Evolutionary conservation across 2,329 filamentous ascomycete genomes (phyloP), one percentile per base, ranked within the genome.

Genomic region (Setomelanomma holmii): DNA sequence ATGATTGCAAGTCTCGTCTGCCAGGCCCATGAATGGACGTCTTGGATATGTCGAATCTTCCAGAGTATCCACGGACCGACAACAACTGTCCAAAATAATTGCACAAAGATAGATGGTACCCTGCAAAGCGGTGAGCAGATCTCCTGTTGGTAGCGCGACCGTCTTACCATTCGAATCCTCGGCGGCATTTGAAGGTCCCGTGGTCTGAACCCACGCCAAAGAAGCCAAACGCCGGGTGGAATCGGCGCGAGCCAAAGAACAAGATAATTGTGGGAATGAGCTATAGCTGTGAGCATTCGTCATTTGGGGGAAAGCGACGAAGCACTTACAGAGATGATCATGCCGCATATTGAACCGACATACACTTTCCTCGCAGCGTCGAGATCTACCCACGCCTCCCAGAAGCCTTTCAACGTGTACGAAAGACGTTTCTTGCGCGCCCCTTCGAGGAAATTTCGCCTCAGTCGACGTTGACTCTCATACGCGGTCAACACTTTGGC

Each of bases 101-200:
- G 72, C 3, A 73, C 59, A 17, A 74, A 56, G 12, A 75, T 75
- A 8, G 72, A 75, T 20, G 72, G 72, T 2, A 73, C 53, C 72
- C 71, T 74, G 43, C 3, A 14, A 16, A 5, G 6, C 7, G n/a
- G 23, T 69, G 33, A 67, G 53, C 42, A 11, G 16, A 30, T 23
- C 6, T 6, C 8, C 17, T 17, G n/a, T 39, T 8, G 8, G 1
- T 14, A 4, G 48, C 62, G 30, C 7, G 2, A 5, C 30, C 6
- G 1, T 56, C 66, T 41, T 71, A 83, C 87, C 88, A 90, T 76
- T 90, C 88, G 80, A 83, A 87, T 7, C 88, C 87, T 51, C 72
- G 61, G 58, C 79, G 67, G 58, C 75, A 80, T 51, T 67, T 53
- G 44, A 74, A 70, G 58, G 80, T n/a, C n/a, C n/a, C n/a, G n/a